Conservation (phyloP, 2,329 filamentous ascomycete genomes). For the Blastomyces silverae region DNA sequence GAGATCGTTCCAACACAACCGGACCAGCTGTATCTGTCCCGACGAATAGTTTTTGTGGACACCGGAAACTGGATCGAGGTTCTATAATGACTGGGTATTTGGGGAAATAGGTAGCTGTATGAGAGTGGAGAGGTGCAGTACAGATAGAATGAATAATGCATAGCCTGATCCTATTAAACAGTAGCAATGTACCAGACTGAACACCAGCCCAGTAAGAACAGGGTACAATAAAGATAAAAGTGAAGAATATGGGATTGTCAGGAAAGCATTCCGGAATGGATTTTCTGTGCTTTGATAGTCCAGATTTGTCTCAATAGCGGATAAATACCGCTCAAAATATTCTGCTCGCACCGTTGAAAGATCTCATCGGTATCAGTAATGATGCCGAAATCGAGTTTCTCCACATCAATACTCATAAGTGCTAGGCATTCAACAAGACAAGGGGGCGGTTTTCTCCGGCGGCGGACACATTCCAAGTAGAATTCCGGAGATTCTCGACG, state of each 20-base stretch:
- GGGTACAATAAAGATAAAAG: not conserved
- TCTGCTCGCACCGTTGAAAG: not conserved
- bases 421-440: not conserved
- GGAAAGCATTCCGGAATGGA: not conserved
- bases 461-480: not conserved
- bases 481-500: not conserved
- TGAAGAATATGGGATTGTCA: not conserved
- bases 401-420: not conserved
- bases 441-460: not conserved
- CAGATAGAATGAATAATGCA: not conserved
- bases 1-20: too few species aligned
- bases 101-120: not conserved
- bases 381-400: conserved; percentile 5
- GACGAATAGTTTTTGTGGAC: not conserved
- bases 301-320: not conserved
- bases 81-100: not conserved
- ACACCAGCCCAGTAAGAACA: too few species aligned
- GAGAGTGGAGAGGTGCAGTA: not conserved
- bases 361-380: not conserved
- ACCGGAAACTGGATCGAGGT: not conserved
- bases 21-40: not conserved
- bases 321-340: not conserved
- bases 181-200: not conserved
- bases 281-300: not conserved
- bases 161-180: too few species aligned